Evolutionary conservation across 1,139 yeast species (phyloP).

Genomic region (Nakaseomyces bracarensis): DNA sequence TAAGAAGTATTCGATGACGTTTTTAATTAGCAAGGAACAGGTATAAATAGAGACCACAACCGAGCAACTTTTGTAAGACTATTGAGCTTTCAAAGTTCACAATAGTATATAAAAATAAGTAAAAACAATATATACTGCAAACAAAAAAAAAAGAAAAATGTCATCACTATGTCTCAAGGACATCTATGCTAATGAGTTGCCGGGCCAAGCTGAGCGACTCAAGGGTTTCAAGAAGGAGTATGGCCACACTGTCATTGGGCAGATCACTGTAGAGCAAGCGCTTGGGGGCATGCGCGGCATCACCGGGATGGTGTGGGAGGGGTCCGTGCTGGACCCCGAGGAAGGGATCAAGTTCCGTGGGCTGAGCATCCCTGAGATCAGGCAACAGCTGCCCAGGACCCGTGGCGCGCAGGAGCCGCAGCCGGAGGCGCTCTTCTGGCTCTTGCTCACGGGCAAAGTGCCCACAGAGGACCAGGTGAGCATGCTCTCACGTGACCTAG

Average conservation of each 20-base stretch:
- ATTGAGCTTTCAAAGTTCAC: too few relatives aligned
- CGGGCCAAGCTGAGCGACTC: conserved; percentile 86
- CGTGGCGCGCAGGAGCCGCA: conserved; percentile 66
- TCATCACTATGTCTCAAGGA: conserved; percentile 48
- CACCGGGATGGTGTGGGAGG: conserved; percentile 98
- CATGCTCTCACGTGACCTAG: conserved; percentile 46
- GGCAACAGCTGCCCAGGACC: conserved; percentile 85
- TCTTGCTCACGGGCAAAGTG: conserved; percentile 51
- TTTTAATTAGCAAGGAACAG: too few relatives aligned
- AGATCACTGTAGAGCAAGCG: conserved; percentile 90
- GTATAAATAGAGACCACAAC: too few relatives aligned
- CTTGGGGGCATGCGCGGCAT: conserved; percentile 99
- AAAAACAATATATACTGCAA: too few relatives aligned
- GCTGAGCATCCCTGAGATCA: conserved; percentile 92
- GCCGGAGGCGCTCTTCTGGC: conserved; percentile 61
- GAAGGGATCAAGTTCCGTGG: conserved; percentile 99
- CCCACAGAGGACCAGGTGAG: conserved; percentile 50
- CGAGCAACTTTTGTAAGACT: too few relatives aligned
- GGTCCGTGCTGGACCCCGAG: conserved; percentile 93
- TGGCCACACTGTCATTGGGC: conserved; percentile 87
- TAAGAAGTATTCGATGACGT: too few relatives aligned
- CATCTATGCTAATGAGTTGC: conserved; percentile 85
- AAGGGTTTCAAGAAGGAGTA: conserved; percentile 81
- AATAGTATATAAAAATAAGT: too few relatives aligned
- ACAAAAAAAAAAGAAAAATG: too few relatives aligned